These are phyloP conservation scores for Quercus rubra DNA, from an alignment of 306 rosid genomes.

Conservation along the genomic window DNA sequence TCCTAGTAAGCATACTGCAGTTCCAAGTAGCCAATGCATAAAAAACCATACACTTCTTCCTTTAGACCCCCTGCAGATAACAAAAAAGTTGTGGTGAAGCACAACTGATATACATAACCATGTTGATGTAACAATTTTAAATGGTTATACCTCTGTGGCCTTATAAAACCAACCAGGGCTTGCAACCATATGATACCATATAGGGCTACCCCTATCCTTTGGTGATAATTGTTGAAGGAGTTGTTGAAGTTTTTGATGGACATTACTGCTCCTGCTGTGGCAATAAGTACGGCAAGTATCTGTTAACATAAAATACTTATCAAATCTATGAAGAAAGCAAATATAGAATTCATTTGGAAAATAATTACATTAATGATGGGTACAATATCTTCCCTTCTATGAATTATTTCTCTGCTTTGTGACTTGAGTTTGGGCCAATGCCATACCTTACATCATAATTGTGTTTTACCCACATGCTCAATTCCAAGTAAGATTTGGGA, in stretches of 20 bases:
- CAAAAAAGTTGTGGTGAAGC: neutral
- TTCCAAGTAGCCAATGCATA: constrained; percentile 78
- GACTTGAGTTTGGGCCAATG: constrained; percentile 11
- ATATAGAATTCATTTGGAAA: neutral
- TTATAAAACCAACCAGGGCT: constrained; percentile 53
- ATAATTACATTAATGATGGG: neutral
- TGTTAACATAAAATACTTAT: constrained; percentile 29
- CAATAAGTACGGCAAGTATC: constrained; percentile 61
- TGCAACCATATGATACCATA: constrained; percentile 82
- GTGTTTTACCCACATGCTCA: constrained; percentile 28
- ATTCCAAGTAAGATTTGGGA: constrained; percentile 14
- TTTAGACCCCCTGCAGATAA: constrained; percentile 54
- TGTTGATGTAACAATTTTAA: neutral
- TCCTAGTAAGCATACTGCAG: constrained; percentile 56
- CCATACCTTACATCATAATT: constrained; percentile 32
- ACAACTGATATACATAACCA: neutral
- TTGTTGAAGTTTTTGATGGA: constrained; percentile 84
- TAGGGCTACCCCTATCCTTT: constrained; percentile 76
- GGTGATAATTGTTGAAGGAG: constrained; percentile 79
- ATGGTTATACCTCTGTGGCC: constrained; percentile 60
- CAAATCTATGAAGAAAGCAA: neutral
- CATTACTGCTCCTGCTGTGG: constrained; percentile 83
- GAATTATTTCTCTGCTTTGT: neutral
- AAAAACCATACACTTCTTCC: constrained; percentile 76
- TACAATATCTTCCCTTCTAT: neutral